Evolutionary conservation across 2,329 filamentous ascomycete species (phyloP).

Genomic region (Tolypocladium ophioglossoides): DNA sequence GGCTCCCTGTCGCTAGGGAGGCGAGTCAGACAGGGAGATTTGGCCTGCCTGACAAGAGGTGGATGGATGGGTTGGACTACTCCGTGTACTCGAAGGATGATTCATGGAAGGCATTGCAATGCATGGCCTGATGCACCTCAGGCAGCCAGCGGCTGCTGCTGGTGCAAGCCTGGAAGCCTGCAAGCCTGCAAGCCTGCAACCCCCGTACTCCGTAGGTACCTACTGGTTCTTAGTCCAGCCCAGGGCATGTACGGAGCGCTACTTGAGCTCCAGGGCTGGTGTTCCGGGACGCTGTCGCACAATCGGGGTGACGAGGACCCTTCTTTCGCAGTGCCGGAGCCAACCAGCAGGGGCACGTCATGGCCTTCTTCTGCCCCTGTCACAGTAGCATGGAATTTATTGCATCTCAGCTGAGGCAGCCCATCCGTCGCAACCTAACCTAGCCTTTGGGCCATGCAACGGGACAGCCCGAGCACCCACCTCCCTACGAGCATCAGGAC

Average conservation of each 20-base stretch:
- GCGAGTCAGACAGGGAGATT: conserved; percentile 8
- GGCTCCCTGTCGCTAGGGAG: conserved; percentile 1
- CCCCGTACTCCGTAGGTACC: too few relatives aligned
- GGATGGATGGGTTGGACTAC: background rate
- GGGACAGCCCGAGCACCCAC: background rate
- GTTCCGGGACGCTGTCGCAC: background rate
- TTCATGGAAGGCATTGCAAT: background rate
- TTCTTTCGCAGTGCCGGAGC: background rate
- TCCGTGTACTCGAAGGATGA: too few relatives aligned
- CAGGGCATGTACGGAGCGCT: background rate
- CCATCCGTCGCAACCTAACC: background rate
- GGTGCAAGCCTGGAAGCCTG: background rate
- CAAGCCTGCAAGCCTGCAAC: background rate
- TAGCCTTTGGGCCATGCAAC: background rate
- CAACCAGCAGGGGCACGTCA: background rate
- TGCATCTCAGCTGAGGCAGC: background rate
- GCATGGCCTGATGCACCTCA: background rate
- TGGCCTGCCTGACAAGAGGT: background rate
- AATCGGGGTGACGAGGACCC: background rate
- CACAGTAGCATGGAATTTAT: background rate
- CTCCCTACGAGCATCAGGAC: background rate
- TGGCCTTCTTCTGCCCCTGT: background rate
- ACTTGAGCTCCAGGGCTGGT: background rate
- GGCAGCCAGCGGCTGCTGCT: background rate
- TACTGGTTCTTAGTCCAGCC: background rate